These are phyloP conservation scores for Nakazawaea ernobii DNA, from an alignment of 805 yeast species.

Conservation along the genomic window DNA sequence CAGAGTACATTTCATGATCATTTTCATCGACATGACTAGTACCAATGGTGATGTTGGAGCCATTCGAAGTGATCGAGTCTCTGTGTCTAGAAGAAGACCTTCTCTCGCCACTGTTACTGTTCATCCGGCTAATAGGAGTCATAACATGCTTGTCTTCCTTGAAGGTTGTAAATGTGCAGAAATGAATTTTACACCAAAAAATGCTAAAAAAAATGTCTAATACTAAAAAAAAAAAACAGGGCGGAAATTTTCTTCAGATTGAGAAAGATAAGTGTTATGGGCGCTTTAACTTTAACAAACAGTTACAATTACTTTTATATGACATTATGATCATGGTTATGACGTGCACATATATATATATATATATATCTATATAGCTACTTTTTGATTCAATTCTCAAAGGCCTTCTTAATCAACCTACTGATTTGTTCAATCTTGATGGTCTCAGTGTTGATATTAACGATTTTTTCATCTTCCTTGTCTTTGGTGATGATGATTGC, in stretches of 20 bases:
- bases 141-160: neutral
- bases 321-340: neutral
- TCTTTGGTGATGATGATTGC: slow-evolving; percentile 2
- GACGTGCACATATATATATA: too few relatives aligned
- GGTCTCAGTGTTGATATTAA: slow-evolving; percentile 11
- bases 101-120: slow-evolving; percentile 1
- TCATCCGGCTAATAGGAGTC: neutral
- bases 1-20: slow-evolving; percentile 66
- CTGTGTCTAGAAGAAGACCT: slow-evolving; percentile 24
- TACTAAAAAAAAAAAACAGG: neutral
- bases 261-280: neutral
- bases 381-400: slow-evolving; percentile 4
- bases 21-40: slow-evolving; percentile 44
- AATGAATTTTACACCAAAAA: too few relatives aligned
- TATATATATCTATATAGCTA: neutral
- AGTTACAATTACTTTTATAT: neutral
- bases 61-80: slow-evolving; percentile 22
- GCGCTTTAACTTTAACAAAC: too few relatives aligned
- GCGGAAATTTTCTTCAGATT: neutral
- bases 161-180: too few relatives aligned
- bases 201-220: neutral
- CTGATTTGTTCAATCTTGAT: slow-evolving; percentile 11
- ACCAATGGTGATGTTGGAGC: slow-evolving; percentile 9
- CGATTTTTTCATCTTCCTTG: slow-evolving; percentile 7
- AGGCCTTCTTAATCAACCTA: slow-evolving; percentile 11